Percentiles rank a stretch among this genome's conserved stretches.
Evolutionary conservation across 2,329 filamentous ascomycete species (phyloP).

Genomic region (Colletotrichum liaoningense): DNA sequence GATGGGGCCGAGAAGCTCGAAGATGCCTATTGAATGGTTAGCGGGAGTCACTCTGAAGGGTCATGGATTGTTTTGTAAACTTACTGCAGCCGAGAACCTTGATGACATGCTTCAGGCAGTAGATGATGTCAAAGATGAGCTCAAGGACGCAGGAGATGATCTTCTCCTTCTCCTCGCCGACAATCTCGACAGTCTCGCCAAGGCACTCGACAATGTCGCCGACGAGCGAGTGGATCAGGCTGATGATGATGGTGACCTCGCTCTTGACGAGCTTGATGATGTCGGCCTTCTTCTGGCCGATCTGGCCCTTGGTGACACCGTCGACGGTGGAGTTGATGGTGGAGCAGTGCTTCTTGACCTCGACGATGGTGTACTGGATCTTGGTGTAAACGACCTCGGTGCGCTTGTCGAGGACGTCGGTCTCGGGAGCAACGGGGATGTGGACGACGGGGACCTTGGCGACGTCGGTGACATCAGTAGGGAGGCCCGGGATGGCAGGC

Average conservation of each 20-base stretch:
- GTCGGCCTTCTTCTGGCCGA: constrained; percentile 10
- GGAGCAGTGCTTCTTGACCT: constrained; percentile 29
- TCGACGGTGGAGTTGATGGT: constrained; percentile 30
- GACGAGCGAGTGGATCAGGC: constrained; percentile 16
- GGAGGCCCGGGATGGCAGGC: constrained; percentile 2
- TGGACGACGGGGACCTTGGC: not conserved
- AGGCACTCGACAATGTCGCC: constrained; percentile 17
- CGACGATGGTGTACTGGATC: constrained; percentile 22
- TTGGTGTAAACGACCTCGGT: constrained; percentile 25
- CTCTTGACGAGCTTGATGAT: constrained; percentile 24
- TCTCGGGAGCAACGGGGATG: not conserved
- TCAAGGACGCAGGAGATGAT: constrained; percentile 20
- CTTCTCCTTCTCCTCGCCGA: constrained; percentile 31
- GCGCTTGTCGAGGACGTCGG: constrained; percentile 6
- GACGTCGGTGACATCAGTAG: not conserved
- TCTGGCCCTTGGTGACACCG: constrained; percentile 2
- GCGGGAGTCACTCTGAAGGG: not conserved
- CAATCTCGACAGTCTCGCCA: constrained; percentile 13
- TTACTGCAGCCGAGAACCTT: constrained; percentile 19
- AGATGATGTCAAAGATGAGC: constrained; percentile 28
- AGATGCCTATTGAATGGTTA: constrained; percentile 13
- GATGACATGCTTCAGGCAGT: constrained; percentile 22
- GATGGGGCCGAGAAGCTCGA: constrained; percentile 29
- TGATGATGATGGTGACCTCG: constrained; percentile 28
- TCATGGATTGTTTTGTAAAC: not conserved